phyloP scores from a whole-genome alignment of 2,329 filamentous ascomycete species.

The Ophiocordyceps sinensis region DNA sequence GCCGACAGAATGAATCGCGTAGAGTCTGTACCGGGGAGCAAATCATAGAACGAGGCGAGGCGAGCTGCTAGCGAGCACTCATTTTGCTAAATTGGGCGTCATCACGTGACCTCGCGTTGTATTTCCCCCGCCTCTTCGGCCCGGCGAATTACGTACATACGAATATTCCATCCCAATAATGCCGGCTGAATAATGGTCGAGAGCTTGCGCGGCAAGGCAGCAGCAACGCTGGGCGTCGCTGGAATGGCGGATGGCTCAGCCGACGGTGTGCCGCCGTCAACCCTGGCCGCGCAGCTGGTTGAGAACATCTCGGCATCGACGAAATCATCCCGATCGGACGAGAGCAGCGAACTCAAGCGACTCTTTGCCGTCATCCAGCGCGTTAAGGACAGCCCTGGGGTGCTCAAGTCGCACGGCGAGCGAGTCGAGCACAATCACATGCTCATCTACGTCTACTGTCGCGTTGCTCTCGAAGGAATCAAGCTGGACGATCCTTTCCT shows the following conservation, averaged over 20 bases:
- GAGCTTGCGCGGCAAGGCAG: conserved; percentile 7
- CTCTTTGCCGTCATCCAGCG: conserved; percentile 45
- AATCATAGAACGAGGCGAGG: too few species aligned
- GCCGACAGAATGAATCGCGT: too few species aligned
- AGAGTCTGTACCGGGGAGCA: too few species aligned
- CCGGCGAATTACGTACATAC: too few species aligned
- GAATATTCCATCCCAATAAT: too few species aligned
- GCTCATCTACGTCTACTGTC: conserved; percentile 70
- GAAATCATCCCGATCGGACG: conserved; percentile 45
- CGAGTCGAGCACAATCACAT: conserved; percentile 68
- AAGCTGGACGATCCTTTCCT: conserved; percentile 56
- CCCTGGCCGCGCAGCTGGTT: conserved; percentile 75
- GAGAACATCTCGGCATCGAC: conserved; percentile 59
- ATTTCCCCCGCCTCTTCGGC: not conserved
- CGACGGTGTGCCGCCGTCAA: conserved; percentile 50
- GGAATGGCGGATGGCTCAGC: conserved; percentile 6
- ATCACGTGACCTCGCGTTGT: not conserved
- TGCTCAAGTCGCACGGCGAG: conserved; percentile 48
- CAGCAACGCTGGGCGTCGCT: conserved; percentile 5
- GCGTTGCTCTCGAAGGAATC: conserved; percentile 60
- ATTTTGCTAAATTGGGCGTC: too few species aligned
- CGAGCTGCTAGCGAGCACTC: too few species aligned
- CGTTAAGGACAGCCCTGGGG: conserved; percentile 33
- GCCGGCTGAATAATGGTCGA: conserved; percentile 15
- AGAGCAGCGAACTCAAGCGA: conserved; percentile 60